Conservation (phyloP, 2,329 filamentous ascomycete genomes). For the Diaporthe vexans region DNA sequence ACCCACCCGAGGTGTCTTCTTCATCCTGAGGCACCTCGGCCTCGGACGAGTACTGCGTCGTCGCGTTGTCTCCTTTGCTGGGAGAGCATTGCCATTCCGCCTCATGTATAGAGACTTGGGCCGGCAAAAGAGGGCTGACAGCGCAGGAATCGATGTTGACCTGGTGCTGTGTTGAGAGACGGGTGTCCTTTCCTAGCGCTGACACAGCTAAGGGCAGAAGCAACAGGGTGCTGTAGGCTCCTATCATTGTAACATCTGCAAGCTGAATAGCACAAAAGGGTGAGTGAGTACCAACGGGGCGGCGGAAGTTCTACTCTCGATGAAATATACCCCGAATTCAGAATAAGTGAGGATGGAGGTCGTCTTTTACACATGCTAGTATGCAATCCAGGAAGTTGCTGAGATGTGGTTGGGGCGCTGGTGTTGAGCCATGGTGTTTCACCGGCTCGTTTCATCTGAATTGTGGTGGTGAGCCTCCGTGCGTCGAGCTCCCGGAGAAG, state of each 20-base stretch:
- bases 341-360: neutral
- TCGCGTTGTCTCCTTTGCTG: neutral
- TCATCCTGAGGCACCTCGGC: neutral
- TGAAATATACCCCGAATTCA: neutral
- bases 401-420: neutral
- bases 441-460: constrained; percentile 39
- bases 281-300: neutral
- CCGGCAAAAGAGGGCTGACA: constrained; percentile 20
- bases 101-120: neutral
- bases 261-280: too few species aligned
- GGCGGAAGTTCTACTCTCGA: rapidly evolving
- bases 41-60: neutral
- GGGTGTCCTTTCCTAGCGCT: neutral
- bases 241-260: neutral
- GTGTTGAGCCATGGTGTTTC: constrained; percentile 22
- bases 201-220: neutral
- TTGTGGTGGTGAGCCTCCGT: constrained; percentile 25
- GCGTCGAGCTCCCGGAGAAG: constrained; percentile 2
- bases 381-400: neutral
- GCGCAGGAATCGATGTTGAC: constrained; percentile 9
- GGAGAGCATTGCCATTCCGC: constrained; percentile 21
- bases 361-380: too few species aligned
- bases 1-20: constrained; percentile 32
- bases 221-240: neutral
- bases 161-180: neutral